Evolutionary conservation across 1,284 basidiomycete genomes (phyloP), one percentile per base, ranked within the genome.

Genomic region (Vanrija sp.): DNA sequence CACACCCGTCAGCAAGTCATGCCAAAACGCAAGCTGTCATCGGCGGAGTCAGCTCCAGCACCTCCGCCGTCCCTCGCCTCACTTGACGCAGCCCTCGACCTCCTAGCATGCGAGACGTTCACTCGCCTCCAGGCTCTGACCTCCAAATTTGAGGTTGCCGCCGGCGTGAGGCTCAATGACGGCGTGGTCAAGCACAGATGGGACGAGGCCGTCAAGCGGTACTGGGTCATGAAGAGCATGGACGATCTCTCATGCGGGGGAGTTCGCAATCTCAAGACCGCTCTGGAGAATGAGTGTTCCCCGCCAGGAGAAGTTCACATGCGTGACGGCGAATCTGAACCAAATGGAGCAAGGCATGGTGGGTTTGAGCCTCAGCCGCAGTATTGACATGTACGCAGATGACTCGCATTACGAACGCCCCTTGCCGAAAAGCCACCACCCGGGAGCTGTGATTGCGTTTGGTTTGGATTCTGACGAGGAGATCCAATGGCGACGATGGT

Each of bases 151-250:
- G 72, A 75, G 48, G 23, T 55, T 5, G 67, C 69, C 1, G 68
- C 69, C 2, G 68, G 65, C 3, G 61, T 71, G 21, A 67, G 70
- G 49, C 63, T 75, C 16, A 65, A 69, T 14, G 66, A 71, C 26
- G 69, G 71, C 0, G 67, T 72, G 7, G 58, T 68, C 23, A 63
- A 65, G 47, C 52, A 52, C 3, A 42, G 73, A 28, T 75, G 71
- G 72, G 71, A 74, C 14, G 73, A 75, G 46, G 73, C 72, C 3
- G 65, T 69, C 26, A 73, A 69, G 56, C 45, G 73, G 38, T 73
- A 72, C 49, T 67, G 64, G 65, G 64, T 73, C 16, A 74, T 73
- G 67, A 72, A 69, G 60, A 66, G 69, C 44, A 68, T 75, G 65
- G 67, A 72, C 38, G 69, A 68, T 44, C 54, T 75, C 9, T 63